Evolutionary conservation across 164 flowering plant species (phyloP).

Genomic region (Stephania cephalantha): DNA sequence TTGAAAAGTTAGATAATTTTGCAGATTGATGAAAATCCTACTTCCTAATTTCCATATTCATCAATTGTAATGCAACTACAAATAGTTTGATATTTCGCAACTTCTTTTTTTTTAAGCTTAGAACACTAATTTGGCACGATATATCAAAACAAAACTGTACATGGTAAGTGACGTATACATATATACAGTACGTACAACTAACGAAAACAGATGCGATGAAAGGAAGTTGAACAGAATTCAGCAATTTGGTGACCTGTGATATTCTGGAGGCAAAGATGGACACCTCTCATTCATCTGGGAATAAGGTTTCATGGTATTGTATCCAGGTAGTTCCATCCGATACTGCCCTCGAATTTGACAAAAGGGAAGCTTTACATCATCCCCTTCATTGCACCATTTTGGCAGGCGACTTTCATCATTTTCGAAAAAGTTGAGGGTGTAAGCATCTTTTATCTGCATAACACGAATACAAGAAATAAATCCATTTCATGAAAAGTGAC

Average conservation of each 20-base stretch:
- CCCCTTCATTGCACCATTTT: conserved; percentile 85
- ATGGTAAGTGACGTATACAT: no score
- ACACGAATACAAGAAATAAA: not conserved
- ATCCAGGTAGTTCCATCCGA: conserved; percentile 88
- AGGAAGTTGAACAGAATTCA: conserved; percentile 20
- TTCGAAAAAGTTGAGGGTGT: conserved; percentile 75
- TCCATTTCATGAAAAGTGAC: no score
- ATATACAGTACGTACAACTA: not conserved
- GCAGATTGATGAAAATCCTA: not conserved
- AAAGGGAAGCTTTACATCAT: conserved; percentile 66
- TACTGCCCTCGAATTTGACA: conserved; percentile 91
- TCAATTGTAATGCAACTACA: not conserved
- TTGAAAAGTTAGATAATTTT: not conserved
- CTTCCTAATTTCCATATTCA: not conserved
- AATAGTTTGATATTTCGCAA: not conserved
- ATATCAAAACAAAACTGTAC: not conserved
- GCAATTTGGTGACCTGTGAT: conserved; percentile 53
- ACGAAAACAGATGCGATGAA: not conserved
- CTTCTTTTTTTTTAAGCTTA: not conserved
- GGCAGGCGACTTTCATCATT: conserved; percentile 71
- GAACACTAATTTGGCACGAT: not conserved
- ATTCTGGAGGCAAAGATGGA: conserved; percentile 81
- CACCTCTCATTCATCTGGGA: conserved; percentile 92
- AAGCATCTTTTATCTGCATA: conserved; percentile 95
- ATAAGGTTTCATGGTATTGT: conserved; percentile 75